Evolutionary conservation across 257 asterid species (phyloP), one percentile per base, ranked within the genome.

Genomic region (Capsicum baccatum): DNA sequence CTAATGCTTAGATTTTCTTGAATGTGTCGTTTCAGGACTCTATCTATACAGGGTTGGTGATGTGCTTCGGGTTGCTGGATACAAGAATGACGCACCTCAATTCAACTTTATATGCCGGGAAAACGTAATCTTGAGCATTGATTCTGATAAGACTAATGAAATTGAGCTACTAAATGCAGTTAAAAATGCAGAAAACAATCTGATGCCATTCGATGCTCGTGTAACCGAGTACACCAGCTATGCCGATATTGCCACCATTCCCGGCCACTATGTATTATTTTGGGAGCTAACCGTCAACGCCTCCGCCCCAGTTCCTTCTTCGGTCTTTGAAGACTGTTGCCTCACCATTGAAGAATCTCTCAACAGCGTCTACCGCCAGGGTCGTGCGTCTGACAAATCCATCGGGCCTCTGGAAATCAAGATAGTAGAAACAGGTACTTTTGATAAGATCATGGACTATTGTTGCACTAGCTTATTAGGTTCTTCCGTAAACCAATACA

Each of bases 391-490:
- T 13, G 97, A 93, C 42, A 84, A 84, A 11, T 92, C 97, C 0
- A 90, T 94, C 21, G 97, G 97, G 2, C 92, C 97, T 0, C 92
- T 95, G 1, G 98, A 95, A 89, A 93, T 95, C 92, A 64, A 17
- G 71, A 64, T 64, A 64, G 71, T 64, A 9, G 44, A 64, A 64
- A 26, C 6, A 4, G 44, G 99, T 2, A 92, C 98, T 1, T 95
- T 94, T 79, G 97, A 95, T 50, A 95, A 94, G 91, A 93, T 95
- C 6, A 95, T 94, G 98, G 99, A 95, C 80, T 93, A 92, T 59
- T 96, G 98, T 1, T 39, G 44, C 44, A 89, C 93, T 48, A 92
- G 94, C 87, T 81, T 89, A 17, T 81, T 89, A 17, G 99, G 98
- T 7, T 97, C 98, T 3, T 94, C 97, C 3, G 91, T 95, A 63